These are phyloP conservation scores for Kwoniella bestiolae DNA, from an alignment of 768 basidiomycete genomes.

Conservation along the genomic window DNA sequence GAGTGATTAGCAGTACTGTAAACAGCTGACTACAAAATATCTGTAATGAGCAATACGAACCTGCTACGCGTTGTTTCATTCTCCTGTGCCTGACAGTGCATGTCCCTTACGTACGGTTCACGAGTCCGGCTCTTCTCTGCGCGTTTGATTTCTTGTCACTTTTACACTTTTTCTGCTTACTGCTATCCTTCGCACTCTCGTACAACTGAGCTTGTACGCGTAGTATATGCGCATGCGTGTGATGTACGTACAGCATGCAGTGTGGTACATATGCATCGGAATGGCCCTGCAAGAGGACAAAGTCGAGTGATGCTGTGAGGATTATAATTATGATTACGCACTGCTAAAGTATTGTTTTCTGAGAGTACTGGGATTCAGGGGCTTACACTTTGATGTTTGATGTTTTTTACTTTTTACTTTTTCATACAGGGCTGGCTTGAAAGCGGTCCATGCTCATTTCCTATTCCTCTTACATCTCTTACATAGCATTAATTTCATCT, in stretches of 20 bases:
- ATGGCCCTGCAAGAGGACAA: background rate
- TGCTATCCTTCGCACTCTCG: background rate
- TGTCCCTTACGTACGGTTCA: background rate
- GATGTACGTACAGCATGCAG: background rate
- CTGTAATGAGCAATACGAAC: too few relatives aligned
- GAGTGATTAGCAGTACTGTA: too few relatives aligned
- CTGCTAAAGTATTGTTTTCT: background rate
- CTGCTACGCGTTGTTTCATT: background rate
- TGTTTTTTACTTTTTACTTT: background rate
- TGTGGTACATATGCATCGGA: background rate
- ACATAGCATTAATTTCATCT: background rate
- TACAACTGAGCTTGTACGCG: background rate
- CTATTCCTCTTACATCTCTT: background rate
- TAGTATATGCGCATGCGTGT: background rate
- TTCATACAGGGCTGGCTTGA: background rate
- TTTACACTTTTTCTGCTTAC: background rate
- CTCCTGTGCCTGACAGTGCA: background rate
- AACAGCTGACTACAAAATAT: too few relatives aligned
- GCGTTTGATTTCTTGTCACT: constrained; percentile 16
- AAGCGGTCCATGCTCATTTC: constrained; percentile 3
- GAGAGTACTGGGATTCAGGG: constrained; percentile 4
- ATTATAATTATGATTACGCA: background rate
- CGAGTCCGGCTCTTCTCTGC: background rate
- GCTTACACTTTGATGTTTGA: constrained; percentile 5
- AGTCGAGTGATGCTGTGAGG: background rate